Conservation (phyloP, 768 basidiomycete species). For the Tylopilus sp. region DNA sequence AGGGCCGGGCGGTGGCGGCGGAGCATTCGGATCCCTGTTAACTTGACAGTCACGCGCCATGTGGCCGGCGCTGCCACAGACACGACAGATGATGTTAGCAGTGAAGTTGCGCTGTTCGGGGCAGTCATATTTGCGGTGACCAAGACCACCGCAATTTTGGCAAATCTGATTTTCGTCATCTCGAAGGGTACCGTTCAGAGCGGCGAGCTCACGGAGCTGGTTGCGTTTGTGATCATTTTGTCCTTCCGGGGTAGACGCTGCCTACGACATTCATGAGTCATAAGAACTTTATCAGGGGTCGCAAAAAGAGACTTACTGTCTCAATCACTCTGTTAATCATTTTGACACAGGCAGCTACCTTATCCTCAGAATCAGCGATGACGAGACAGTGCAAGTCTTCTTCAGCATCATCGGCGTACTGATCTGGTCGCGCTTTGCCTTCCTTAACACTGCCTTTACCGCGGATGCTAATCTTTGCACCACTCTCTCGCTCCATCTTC, state of each 20-base stretch:
- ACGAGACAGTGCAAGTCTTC: conserved; percentile 99
- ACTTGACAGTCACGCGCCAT: conserved; percentile 98
- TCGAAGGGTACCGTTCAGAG: conserved; percentile 96
- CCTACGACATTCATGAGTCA: conserved; percentile 44
- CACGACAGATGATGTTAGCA: conserved; percentile 98
- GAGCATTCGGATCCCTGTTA: conserved; percentile 83
- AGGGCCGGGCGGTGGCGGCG: conserved; percentile 41
- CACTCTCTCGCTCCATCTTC: conserved; percentile 98
- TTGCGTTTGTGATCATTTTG: conserved; percentile 99
- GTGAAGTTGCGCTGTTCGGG: conserved; percentile 98
- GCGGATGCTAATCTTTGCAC: conserved; percentile 97
- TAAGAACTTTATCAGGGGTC: not conserved
- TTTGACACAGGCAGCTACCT: conserved; percentile 86
- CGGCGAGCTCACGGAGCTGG: conserved; percentile 95
- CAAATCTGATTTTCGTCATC: conserved; percentile 99
- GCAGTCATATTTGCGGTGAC: conserved; percentile 98
- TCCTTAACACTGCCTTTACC: conserved; percentile 99
- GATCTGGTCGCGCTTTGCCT: conserved; percentile 94
- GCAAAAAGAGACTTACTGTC: conserved; percentile 58
- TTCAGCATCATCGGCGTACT: conserved; percentile 94
- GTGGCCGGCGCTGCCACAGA: conserved; percentile 97
- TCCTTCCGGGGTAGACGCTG: conserved; percentile 97
- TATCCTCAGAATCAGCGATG: conserved; percentile 88
- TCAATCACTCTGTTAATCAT: conserved; percentile 98
- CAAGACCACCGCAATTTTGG: conserved; percentile 92